phyloP scores from a whole-genome alignment of 2,329 filamentous ascomycete genomes.

The Aspergillus brasiliensis region DNA sequence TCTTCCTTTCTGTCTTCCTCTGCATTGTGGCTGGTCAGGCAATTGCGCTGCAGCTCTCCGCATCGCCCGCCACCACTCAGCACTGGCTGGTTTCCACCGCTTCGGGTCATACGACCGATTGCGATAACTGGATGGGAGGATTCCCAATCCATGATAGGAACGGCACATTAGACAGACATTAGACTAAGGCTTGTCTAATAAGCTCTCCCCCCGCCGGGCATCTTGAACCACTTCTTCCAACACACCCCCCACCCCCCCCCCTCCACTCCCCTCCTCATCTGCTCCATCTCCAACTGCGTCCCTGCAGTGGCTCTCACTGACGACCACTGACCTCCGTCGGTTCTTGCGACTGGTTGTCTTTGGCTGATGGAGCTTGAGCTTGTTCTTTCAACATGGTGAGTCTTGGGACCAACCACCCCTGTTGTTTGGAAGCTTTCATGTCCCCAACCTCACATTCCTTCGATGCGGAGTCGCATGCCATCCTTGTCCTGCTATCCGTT shows the following conservation, averaged over 20 bases:
- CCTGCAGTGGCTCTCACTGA: neutral
- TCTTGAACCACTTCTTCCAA: neutral
- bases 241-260: no score
- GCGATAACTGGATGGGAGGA: conserved; percentile 4
- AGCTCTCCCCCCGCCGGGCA: neutral
- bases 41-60: conserved; percentile 10
- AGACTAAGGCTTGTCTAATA: neutral
- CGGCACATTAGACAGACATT: conserved; percentile 3
- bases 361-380: conserved; percentile 10
- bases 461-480: neutral
- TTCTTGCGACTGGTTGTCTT: neutral
- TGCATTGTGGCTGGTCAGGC: conserved; percentile 7
- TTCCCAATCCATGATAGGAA: neutral
- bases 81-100: neutral
- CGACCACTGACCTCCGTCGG: neutral
- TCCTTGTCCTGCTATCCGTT: neutral
- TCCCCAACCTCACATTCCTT: neutral
- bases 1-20: neutral
- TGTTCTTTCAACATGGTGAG: conserved; percentile 4
- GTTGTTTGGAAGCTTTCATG: neutral
- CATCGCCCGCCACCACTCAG: neutral
- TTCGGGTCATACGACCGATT: conserved; percentile 8
- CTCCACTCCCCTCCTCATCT: neutral
- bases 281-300: neutral
- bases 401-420: neutral